Evolutionary conservation across 1,284 basidiomycete species (phyloP), one percentile per base, ranked within the genome.

Genomic region (Peniophora sp.): DNA sequence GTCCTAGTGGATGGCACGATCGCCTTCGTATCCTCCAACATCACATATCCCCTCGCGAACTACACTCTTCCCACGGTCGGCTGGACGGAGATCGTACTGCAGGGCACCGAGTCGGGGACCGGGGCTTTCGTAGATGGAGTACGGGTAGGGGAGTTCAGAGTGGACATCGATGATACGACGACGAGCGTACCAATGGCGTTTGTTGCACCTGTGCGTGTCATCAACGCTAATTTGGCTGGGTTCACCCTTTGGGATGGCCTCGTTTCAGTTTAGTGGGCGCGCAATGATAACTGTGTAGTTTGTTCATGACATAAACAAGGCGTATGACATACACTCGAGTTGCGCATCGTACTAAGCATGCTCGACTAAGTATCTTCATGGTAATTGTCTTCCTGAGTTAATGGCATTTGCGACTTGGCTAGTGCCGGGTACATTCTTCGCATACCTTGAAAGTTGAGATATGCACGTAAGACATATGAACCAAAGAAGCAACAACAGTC

Each of bases 391-490:
- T 15, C 85, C 85, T 8, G 75, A 63, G 54, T 87, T 86, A 57
- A 86, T 85, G 2, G 84, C 84, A 54, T 79, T 79, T 6, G 83
- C 84, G 15, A 88, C 82, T 58, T 82, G 78, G 56, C 81, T 85
- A 2, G 84, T 85, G 60, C 86, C 82, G 2, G 85, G 82, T 24
- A 83, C 72, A 60, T 88, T 86, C 61, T 78, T 79, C 0, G 83
- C 83, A 60, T 88, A 86, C 60, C 85, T 86, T 20, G 18, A 20
- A 41, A n/a, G 15, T 20, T 41, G n/a, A n/a, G n/a, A n/a, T n/a
- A n/a, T n/a, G n/a, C n/a, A n/a, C n/a, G n/a, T n/a, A n/a, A n/a
- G n/a, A n/a, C n/a, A n/a, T n/a, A 5, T 8, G n/a, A 41, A 41
- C 17, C 11, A 47, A 53, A 27, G 39, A 24, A 34, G 1, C 9